Evolutionary conservation across 225 moss, liverwort and hornwort species (phyloP), one percentile per base, ranked within the genome.

Genomic region (Marchantia paleacea): DNA sequence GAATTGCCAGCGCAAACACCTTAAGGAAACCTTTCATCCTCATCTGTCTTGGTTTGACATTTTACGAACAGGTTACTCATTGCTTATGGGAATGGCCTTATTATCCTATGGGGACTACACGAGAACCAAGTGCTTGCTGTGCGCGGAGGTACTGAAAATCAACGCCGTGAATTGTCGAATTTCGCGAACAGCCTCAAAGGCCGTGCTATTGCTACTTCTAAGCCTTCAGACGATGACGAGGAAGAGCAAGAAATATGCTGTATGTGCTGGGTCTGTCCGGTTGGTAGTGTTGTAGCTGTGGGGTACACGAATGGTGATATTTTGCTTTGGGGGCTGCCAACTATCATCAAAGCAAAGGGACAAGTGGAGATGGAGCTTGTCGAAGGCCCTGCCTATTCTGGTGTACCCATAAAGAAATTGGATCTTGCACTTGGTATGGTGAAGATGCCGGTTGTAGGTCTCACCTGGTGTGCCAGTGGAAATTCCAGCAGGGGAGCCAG

Each of bases 251-350:
- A 99, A 84, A 94, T 99, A 31, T 94, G 95, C 85, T 91, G 88
- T 83, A 81, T 92, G 29, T 95, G 94, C 84, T 99, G 95, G 95
- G 94, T 91, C 71, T 92, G 92, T 87, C 90, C 92, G 79, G 83
- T 85, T 71, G 99, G 99, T 69, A 92, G 91, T 82, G 78, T 88
- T 50, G 71, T 94, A 70, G 95, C 94, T 52, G 89, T 83, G 78
- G 99, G 99, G 75, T 99, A 95, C 81, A 88, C 84, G 69, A 92
- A 99, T 69, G 99, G 99, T 68, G 94, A 94, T 82, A 95, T 99
- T 86, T 88, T 91, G 81, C 84, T 95, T 29, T 99, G 95, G 99
- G 84, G 78, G 79, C 78, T 99, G 78, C 99, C 99, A 69, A 85
- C 88, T 29, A 80, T 88, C 13, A 78, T 82, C 52, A 87, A 85